phyloP scores from a whole-genome alignment of 1,139 yeast genomes.

The Neolecta irregularis region DNA sequence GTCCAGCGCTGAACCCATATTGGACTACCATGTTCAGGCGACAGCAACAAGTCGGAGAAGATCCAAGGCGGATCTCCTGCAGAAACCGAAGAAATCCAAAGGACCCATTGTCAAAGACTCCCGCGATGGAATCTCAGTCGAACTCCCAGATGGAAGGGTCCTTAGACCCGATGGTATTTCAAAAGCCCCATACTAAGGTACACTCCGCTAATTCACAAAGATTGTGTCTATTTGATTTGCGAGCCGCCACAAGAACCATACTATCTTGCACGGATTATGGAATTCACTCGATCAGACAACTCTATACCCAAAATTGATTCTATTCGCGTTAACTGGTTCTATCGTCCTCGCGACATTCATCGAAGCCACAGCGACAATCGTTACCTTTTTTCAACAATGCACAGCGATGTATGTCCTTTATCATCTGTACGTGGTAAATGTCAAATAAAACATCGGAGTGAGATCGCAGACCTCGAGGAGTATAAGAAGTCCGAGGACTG shows the following conservation, averaged over 20 bases:
- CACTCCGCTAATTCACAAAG: slow-evolving; percentile 21
- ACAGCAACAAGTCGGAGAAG: too few relatives aligned
- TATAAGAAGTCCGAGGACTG: slow-evolving; percentile 46
- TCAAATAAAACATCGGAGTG: slow-evolving; percentile 49
- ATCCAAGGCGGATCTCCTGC: too few relatives aligned
- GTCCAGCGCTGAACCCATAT: too few relatives aligned
- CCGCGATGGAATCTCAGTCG: too few relatives aligned
- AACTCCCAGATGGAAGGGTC: background rate
- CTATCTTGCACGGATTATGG: slow-evolving; percentile 73
- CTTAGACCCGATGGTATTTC: slow-evolving; percentile 4
- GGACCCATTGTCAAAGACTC: too few relatives aligned
- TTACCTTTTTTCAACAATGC: slow-evolving; percentile 68
- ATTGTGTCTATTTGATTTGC: slow-evolving; percentile 68
- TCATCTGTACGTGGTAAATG: slow-evolving; percentile 63
- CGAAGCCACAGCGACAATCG: slow-evolving; percentile 56
- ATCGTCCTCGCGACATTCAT: slow-evolving; percentile 74
- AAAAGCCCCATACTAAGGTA: background rate
- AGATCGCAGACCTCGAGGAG: slow-evolving; percentile 43
- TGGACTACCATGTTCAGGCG: too few relatives aligned
- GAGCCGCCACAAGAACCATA: slow-evolving; percentile 96
- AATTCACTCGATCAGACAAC: slow-evolving; percentile 33
- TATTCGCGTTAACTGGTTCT: slow-evolving; percentile 80
- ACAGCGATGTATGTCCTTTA: slow-evolving; percentile 70
- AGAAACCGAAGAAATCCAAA: too few relatives aligned
- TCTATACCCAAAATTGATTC: slow-evolving; percentile 15